phyloP scores from a whole-genome alignment of 306 rosid genomes.

The Begonia peltatifolia region DNA sequence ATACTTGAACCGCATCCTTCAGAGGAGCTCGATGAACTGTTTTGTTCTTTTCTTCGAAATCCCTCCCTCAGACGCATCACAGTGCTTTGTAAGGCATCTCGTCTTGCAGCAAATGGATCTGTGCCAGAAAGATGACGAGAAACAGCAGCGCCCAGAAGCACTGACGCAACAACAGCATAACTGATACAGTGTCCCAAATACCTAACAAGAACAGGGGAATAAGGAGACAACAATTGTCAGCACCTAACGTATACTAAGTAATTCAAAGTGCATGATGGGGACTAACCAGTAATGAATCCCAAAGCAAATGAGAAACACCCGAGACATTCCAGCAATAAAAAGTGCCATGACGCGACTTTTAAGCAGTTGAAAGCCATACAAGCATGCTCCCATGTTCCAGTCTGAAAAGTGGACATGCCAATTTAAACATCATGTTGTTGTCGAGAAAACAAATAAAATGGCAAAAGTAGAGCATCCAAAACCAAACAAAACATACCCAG shows the following conservation, averaged over 20 bases:
- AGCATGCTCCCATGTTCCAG: constrained; percentile 98
- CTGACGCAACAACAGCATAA: constrained; percentile 94
- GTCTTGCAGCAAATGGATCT: constrained; percentile 91
- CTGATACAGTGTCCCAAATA: constrained; percentile 97
- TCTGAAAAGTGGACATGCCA: constrained; percentile 34
- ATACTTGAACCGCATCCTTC: constrained; percentile 98
- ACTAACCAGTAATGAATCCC: constrained; percentile 97
- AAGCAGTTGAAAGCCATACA: constrained; percentile 92
- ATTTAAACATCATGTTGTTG: too few relatives aligned
- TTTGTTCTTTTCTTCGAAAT: constrained; percentile 85
- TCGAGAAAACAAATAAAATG: too few relatives aligned
- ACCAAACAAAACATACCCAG: constrained; percentile 43
- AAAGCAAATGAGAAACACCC: constrained; percentile 94
- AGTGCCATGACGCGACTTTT: constrained; percentile 78
- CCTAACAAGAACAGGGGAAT: constrained; percentile 28
- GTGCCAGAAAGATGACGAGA: constrained; percentile 81
- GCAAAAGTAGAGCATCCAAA: constrained; percentile 7
- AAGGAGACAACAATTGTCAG: constrained; percentile 12
- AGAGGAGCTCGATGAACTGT: constrained; percentile 92
- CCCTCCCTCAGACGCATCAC: constrained; percentile 98
- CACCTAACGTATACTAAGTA: constrained; percentile 10
- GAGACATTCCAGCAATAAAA: constrained; percentile 88
- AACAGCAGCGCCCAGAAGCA: constrained; percentile 87
- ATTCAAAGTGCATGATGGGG: constrained; percentile 2
- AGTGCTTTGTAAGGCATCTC: constrained; percentile 97